Evolutionary conservation across 371 early-diverging fungal species (phyloP), one percentile per base, ranked within the genome.

Genomic region (Syncephalastrum sp.): DNA sequence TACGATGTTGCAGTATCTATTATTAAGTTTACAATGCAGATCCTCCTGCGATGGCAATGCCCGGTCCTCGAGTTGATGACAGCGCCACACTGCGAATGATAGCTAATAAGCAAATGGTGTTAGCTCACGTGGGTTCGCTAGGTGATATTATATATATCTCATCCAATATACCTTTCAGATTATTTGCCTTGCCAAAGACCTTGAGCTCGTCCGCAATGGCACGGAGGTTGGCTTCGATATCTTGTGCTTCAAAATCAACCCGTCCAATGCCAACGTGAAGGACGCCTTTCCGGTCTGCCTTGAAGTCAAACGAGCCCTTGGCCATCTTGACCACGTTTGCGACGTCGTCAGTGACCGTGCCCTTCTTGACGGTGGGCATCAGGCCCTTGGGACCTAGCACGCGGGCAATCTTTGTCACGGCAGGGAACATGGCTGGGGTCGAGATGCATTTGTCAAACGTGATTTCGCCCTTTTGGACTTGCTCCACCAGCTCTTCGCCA

Each of bases 351-450:
- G 91, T 89, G 2, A 91, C 93, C 19, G 91, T 93, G 16, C 91
- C 95, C 71, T 92, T 92, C 57, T 94, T 92, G 15, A 91, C 87
- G 27, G 92, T 94, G 13, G 97, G 97, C 97, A 97, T 96, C 56
- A 97, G 78, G 17, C 94, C 94, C 70, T 91, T 93, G 24, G 97
- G 96, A 61, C 97, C 97, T 63, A 97, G 72, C 23, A 92, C 69
- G 55, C 91, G 84, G n/a, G 96, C 97, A 65, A 97, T 89, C 67
- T 89, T 91, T 27, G 93, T 83, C 24, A 96, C 94, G 43, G 81
- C 70, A 24, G 94, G 92, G 67, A 92, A 86, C 91, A 95, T 91
- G 47, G 82, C 92, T 43, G 92, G 91, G 17, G 95, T 96, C 8
- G 92, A 82, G 61, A 93, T 77, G 70, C 92, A 86, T 70, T 89